Base-by-base conservation (phyloP, 352 stramenopile species). In the Phytophthora aleatoria region DNA sequence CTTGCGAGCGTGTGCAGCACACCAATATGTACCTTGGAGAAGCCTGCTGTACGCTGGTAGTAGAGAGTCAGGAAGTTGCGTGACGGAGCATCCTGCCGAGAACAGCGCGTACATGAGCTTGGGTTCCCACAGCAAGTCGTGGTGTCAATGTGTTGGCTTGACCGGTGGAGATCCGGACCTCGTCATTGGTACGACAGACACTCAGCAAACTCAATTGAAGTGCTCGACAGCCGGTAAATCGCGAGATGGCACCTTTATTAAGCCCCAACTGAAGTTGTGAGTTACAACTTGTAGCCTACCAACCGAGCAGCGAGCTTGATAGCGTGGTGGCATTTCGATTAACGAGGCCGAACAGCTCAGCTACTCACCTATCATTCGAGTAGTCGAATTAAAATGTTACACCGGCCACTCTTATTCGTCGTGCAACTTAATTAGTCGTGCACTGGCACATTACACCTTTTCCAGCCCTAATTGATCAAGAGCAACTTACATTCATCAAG, bases 11-110 rank as follows among this genome's bases (percentile, higher is more conserved):
- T 83, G 67, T 89, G 79, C 53, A 92, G 62, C 39, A 89, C 59
- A 43, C 81, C 79, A 60, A 90, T 90, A 69, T 92, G 76, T n/a
- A 87, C 69, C 67, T 92, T 90, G 64, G 73, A 76, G 62, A 87
- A 89, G n/a, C 64, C 44, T 31, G 71, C 69, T 42, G 69, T 76
- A 51, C 86, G 69, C 64, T 90, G 68, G 67, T 76, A 88, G 62
- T 81, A 90, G 35, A 91, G 75, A 8, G 82, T 76, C 36, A 93
- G 57, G 66, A 87, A 93, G 67, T 90, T 91, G 51, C 52, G 86
- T 69, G 43, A 82, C 73, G 56, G 82, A 90, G 24, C 69, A 51
- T 20, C 72, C 78, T 31, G 74, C 73, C 13, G 67, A 78, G 56
- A 68, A 83, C 45, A 91, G 43, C 44, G 68, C 75, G 77, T 89